Base-by-base conservation (phyloP, 192 early-diverging fungal species). In the Geranomyces variabilis region DNA sequence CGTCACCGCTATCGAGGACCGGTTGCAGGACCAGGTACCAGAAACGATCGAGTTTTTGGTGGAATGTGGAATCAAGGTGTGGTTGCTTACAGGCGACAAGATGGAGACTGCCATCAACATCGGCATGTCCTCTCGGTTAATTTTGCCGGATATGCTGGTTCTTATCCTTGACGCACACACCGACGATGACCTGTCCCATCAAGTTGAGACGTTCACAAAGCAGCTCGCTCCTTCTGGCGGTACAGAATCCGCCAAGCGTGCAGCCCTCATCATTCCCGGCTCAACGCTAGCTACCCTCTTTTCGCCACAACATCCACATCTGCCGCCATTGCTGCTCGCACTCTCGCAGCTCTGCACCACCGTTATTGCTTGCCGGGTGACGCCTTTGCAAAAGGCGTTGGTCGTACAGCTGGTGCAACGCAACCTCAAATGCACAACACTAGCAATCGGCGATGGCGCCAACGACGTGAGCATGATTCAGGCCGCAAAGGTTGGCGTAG, bases 211-310 rank as follows among this genome's bases (percentile, higher is more conserved):
- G 44, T 60, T 80, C 1, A 64, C 82, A 26, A 30, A 69, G 56
- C 47, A 73, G 17, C 55, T 70, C 28, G 17, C 1, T 0, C 41
- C 65, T 28, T 28, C 46, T 12, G 31, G 26, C 14, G 36, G 36
- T 10, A 41, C 36, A 10, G 36, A 41, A 41, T 10, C 36, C 10
- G 14, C 30, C 79, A 66, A 91, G 3, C 68, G 68, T 13, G 30
- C 55, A 10, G 70, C 92, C 0, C 79, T 99, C 15, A 88, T 99
- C 33, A 93, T 99, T 65, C 92, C 95, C 63, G 97, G 97, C n/a
- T 79, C 87, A 26, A 90, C 93, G 17, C 84, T 99, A 31, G 89
- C 90, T 69, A 93, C 75, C 65, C 86, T 67, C 83, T 91, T 75
- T 69, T 88, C 24, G 78, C 82, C 36, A 71, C 79, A 63, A 69